Evolutionary conservation across 345 rosid genomes (phyloP).

Genomic region (Theobroma cacao): DNA sequence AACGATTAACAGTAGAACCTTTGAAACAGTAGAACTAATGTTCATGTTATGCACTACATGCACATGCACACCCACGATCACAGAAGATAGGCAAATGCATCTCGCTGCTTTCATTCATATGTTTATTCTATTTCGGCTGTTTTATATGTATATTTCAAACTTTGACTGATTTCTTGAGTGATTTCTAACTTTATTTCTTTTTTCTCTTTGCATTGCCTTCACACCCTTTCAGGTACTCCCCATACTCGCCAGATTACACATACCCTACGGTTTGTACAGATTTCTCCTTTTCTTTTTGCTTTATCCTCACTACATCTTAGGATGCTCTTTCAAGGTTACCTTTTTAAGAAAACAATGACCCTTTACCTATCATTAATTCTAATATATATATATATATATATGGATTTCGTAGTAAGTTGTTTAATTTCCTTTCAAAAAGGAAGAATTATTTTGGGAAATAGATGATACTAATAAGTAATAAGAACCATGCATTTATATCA

Average conservation of each 20-base stretch:
- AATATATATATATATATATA: too few species aligned
- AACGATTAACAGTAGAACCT: too few species aligned
- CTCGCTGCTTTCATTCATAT: too few species aligned
- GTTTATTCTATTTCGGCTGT: background rate
- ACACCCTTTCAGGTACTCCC: slow-evolving; percentile 67
- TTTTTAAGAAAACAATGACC: slow-evolving; percentile 9
- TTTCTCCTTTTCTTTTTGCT: slow-evolving; percentile 8
- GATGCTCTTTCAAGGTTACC: slow-evolving; percentile 16
- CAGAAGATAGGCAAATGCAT: background rate
- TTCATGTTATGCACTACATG: background rate
- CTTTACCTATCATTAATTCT: slow-evolving; percentile 13
- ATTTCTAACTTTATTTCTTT: background rate
- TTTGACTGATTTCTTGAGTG: slow-evolving; percentile 14
- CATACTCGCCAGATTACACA: slow-evolving; percentile 82
- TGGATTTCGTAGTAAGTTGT: too few species aligned
- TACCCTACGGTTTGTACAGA: slow-evolving; percentile 77
- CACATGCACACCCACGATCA: too few species aligned
- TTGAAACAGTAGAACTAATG: too few species aligned
- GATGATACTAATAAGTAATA: too few species aligned
- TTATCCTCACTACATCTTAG: slow-evolving; percentile 15
- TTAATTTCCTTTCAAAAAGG: too few species aligned
- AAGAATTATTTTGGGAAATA: too few species aligned
- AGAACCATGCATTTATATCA: too few species aligned
- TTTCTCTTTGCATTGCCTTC: background rate
- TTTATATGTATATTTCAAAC: too few species aligned